phyloP scores from a whole-genome alignment of 305 asterid species.

The Fraxinus velutina region DNA sequence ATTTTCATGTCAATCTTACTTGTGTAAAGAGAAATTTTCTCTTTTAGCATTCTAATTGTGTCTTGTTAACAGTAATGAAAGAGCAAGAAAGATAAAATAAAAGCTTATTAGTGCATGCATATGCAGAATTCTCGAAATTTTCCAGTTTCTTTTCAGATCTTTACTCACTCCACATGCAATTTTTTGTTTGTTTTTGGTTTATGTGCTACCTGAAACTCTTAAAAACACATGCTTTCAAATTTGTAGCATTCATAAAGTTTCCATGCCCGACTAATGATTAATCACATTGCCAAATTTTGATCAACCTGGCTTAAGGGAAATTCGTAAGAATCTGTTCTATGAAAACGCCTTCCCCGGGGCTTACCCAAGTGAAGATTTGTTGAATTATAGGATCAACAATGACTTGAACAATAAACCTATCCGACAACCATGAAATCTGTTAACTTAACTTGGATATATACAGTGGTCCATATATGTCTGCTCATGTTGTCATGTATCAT shows the following conservation, averaged over 20 bases:
- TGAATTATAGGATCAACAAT: neutral
- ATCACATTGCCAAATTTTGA: constrained; percentile 10
- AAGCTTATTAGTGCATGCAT: neutral
- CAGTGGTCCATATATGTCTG: neutral
- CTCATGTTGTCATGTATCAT: constrained; percentile 8
- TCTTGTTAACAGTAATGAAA: neutral
- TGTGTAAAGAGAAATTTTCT: neutral
- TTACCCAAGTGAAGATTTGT: neutral
- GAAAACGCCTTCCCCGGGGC: neutral
- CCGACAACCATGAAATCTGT: neutral
- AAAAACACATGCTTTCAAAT: constrained; percentile 1
- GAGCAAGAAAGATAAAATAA: neutral
- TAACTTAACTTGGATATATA: neutral
- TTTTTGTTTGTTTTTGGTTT: constrained; percentile 13
- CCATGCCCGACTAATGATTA: constrained; percentile 1
- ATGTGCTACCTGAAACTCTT: constrained; percentile 19
- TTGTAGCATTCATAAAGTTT: neutral
- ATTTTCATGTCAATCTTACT: neutral
- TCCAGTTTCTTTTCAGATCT: neutral
- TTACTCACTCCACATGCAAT: neutral
- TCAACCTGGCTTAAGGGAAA: neutral
- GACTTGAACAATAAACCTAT: neutral
- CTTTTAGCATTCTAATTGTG: neutral
- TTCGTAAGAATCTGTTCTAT: constrained; percentile 13
- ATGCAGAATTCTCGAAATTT: neutral